Base-by-base conservation (phyloP, 1,139 yeast species). In the Candida labiduridarum region DNA sequence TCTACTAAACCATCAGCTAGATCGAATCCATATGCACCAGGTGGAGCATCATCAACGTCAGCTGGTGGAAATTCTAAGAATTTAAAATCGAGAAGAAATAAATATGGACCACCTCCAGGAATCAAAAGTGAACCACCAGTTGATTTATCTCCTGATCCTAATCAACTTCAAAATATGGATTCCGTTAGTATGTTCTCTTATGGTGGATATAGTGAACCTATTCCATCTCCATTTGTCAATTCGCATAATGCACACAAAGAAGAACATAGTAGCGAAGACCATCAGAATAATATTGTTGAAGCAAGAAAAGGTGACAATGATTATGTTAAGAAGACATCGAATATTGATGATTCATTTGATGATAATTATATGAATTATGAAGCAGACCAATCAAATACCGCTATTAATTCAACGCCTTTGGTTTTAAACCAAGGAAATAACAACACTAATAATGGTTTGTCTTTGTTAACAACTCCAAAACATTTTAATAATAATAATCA, bases 11-110 rank as follows among this genome's bases (percentile, higher is more conserved):
- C 48, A 22, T 53, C 62, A 11, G 56, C 58, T 2, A 64, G 59
- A 48, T 56, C 56, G n/a, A 74, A 74, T 51, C 79, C 80, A 29
- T 74, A 75, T 57, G 79, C 79, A 2, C 79, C 80, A 14, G 35
- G 33, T 11, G 44, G 35, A n/a, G 7, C 22, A 6, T 19, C 34
- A n/a, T n/a, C 10, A 7, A 14, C 31, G 4, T 8, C 12, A n/a
- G 34, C 33, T 30, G 65, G 67, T 3, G 59, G 57, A 1, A 35
- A 49, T 16, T 50, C 59, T 15, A 19, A 14, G 9, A 58, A 55
- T 46, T 49, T 57, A 16, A 54, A 52, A 15, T 33, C 60, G 10
- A 60, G 57, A 43, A 60, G 55, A 47, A 66, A 52, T 51, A 67
- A 58, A 45, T 70, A 70, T 49, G 74, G 74, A 1, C 73, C 74